Percentiles rank a stretch among this genome's conserved stretches.
phyloP scores from a whole-genome alignment of 2,329 filamentous ascomycete genomes.

The Triangularia verruculosa region DNA sequence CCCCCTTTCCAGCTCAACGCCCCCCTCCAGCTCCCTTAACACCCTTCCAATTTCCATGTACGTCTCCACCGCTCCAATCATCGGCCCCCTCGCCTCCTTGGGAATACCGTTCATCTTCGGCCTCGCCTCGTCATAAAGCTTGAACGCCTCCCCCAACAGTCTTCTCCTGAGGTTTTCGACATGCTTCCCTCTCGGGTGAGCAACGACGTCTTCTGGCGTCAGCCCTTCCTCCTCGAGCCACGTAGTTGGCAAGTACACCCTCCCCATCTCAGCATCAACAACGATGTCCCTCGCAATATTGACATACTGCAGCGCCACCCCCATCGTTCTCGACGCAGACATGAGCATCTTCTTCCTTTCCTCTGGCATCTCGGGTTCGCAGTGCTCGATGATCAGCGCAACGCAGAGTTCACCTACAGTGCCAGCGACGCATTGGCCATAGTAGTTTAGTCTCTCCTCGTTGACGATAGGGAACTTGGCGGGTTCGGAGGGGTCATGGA shows the following conservation, averaged over 20 bases:
- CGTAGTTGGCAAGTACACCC: constrained; percentile 64
- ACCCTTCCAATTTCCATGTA: constrained; percentile 28
- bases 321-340: constrained; percentile 61
- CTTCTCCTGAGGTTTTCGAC: constrained; percentile 47
- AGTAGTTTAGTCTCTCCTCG: constrained; percentile 58
- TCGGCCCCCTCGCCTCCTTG: constrained; percentile 49
- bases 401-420: constrained; percentile 69
- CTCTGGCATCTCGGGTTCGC: constrained; percentile 31
- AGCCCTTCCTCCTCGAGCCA: constrained; percentile 62
- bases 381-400: constrained; percentile 62
- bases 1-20: constrained; percentile 12
- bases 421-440: constrained; percentile 66
- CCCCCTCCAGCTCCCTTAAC: constrained; percentile 16
- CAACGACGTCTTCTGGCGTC: constrained; percentile 52
- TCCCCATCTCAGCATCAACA: constrained; percentile 61
- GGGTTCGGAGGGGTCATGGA: not conserved
- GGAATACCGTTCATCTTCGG: constrained; percentile 61
- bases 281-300: constrained; percentile 74
- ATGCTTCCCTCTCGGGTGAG: constrained; percentile 43
- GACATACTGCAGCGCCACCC: constrained; percentile 71
- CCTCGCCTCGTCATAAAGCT: constrained; percentile 54
- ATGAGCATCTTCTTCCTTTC: constrained; percentile 45
- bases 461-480: constrained; percentile 44
- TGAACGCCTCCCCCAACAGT: constrained; percentile 60
- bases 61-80: constrained; percentile 27